Conservation (phyloP, 2,329 filamentous ascomycete genomes). For the Colletotrichum eremochloae region DNA sequence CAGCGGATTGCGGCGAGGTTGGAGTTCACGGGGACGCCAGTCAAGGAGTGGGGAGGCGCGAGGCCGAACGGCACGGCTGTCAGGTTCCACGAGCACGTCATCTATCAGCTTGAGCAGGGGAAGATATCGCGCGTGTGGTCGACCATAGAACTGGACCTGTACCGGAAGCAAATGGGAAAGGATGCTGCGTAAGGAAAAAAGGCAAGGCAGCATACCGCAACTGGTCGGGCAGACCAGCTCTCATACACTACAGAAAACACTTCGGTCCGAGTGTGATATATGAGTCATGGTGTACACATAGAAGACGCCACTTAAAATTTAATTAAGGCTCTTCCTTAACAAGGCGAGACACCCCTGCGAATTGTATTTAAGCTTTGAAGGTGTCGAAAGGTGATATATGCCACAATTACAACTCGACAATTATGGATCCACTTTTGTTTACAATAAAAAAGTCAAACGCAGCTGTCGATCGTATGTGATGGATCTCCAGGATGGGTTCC, state of each 20-base stretch:
- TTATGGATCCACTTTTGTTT: no score
- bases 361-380: neutral
- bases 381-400: no score
- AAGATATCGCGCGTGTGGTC: conserved; percentile 52
- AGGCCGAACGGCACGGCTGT: conserved; percentile 48
- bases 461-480: neutral
- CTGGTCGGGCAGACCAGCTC: neutral
- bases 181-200: neutral
- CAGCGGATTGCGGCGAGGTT: conserved; percentile 51
- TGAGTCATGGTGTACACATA: neutral
- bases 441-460: neutral
- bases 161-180: conserved; percentile 38
- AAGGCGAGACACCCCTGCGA: neutral
- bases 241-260: neutral
- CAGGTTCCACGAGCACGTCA: conserved; percentile 50
- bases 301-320: neutral
- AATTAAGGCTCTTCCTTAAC: neutral
- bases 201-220: neutral
- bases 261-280: neutral
- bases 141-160: conserved; percentile 48
- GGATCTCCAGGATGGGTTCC: neutral
- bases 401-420: no score
- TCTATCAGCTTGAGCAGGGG: conserved; percentile 50
- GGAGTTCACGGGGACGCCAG: conserved; percentile 50
- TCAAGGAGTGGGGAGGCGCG: conserved; percentile 46